Evolutionary conservation across 2,329 filamentous ascomycete genomes (phyloP), one percentile per base, ranked within the genome.

Genomic region (Conoideocrella luteorostrata): DNA sequence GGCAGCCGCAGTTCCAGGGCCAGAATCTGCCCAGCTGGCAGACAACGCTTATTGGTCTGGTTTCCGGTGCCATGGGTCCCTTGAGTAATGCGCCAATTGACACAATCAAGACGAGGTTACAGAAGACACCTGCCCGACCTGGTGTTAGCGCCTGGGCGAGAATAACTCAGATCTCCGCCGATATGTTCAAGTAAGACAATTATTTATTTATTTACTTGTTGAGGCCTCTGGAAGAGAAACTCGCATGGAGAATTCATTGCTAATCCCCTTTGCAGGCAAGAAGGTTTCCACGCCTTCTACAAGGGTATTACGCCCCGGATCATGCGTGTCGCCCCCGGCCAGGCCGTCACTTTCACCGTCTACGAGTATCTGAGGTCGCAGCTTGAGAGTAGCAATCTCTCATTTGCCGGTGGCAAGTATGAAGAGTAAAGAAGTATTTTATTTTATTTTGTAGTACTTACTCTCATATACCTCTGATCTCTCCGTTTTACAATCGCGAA

Each of bases 221-320:
- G n/a, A n/a, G n/a, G 4, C 2, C 17, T 18, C 10, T 10, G 18
- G 21, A 17, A 21, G 23, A 17, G 34, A n/a, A 11, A 22, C 7
- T 12, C 11, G 18, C 7, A 18, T 20, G n/a, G 15, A 37, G 34
- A 22, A n/a, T 37, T 10, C 5, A 7, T 24, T n/a, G 3, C 39
- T 39, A 10, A 38, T 39, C 17, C 4, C 2, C 30, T 28, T 39
- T 26, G 41, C 61, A 88, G 85, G 59, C 87, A 95, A 70, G 93
- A 98, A 69, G 93, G 93, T 28, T 74, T 91, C 54, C 83, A 88
- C 57, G 93, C 93, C 38, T 98, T 98, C 70, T 98, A 95, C 75
- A 97, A 97, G 77, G 93, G 93, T 57, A 98, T 98, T 67, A 98
- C 93, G 37, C 93, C 93, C 6, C 80, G 93, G 56, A 86, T 98